These are phyloP conservation scores for Beta macrorhiza DNA, from an alignment of 179 eudicot genomes.

Conservation along the genomic window DNA sequence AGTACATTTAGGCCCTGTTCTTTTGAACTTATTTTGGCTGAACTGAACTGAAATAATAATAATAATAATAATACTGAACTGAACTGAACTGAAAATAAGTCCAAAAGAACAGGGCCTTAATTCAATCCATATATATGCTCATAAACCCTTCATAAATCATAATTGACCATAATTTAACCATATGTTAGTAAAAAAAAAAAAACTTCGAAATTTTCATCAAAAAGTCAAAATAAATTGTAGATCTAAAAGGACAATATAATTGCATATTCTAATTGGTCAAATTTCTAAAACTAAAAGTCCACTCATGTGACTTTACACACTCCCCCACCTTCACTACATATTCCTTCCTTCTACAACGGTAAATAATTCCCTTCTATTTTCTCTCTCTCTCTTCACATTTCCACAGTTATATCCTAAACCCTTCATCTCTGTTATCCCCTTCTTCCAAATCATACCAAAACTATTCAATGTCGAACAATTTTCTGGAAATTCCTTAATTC, in stretches of 20 bases:
- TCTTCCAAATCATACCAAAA: constrained; percentile 12
- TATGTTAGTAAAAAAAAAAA: too few relatives aligned
- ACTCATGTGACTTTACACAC: neutral
- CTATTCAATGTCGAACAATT: constrained; percentile 15
- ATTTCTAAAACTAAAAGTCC: neutral
- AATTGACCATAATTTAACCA: too few relatives aligned
- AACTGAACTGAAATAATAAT: too few relatives aligned
- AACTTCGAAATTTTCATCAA: neutral
- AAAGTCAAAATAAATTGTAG: neutral
- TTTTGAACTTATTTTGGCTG: too few relatives aligned
- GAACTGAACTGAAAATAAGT: too few relatives aligned
- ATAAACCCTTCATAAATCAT: too few relatives aligned
- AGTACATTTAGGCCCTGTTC: too few relatives aligned
- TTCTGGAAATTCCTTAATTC: constrained; percentile 22
- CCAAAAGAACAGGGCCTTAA: too few relatives aligned
- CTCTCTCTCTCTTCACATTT: constrained; percentile 7
- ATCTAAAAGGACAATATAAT: neutral
- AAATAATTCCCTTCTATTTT: neutral
- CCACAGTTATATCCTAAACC: neutral
- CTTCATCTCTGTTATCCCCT: constrained; percentile 15
- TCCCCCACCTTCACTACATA: constrained; percentile 24
- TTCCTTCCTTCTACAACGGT: constrained; percentile 36
- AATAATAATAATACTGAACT: too few relatives aligned
- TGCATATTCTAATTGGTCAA: constrained; percentile 1
- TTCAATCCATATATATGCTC: too few relatives aligned